Percentiles rank a stretch among this genome's conserved stretches.
Conservation (phyloP, 2,329 filamentous ascomycete genomes). For the Fusarium sambucinum region DNA sequence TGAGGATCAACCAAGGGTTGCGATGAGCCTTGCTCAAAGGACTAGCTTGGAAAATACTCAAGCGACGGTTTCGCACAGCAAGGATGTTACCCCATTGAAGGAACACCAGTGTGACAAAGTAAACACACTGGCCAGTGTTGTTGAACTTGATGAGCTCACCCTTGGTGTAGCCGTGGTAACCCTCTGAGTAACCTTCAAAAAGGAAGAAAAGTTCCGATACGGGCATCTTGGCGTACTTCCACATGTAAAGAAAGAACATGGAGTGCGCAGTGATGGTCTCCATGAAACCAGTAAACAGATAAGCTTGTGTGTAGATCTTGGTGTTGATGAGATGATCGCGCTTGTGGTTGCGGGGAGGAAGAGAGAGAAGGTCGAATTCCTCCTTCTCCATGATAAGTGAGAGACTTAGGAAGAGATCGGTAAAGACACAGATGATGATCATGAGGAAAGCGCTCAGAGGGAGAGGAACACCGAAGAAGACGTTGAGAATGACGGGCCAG, state of each 20-base stretch:
- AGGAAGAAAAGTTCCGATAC: slow-evolving; percentile 62
- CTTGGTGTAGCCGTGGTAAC: slow-evolving; percentile 62
- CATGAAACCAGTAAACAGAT: slow-evolving; percentile 65
- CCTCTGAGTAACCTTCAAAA: slow-evolving; percentile 61
- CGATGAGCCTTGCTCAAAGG: slow-evolving; percentile 60
- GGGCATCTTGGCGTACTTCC: slow-evolving; percentile 61
- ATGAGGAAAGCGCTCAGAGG: slow-evolving; percentile 66
- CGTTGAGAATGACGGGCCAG: slow-evolving; percentile 68
- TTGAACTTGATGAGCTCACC: slow-evolving; percentile 63
- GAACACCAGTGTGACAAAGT: slow-evolving; percentile 66
- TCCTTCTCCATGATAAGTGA: slow-evolving; percentile 68
- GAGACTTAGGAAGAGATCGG: slow-evolving; percentile 64
- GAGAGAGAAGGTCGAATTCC: slow-evolving; percentile 64
- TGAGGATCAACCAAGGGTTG: slow-evolving; percentile 63
- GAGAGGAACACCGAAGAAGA: slow-evolving; percentile 66
- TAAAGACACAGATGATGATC: slow-evolving; percentile 70
- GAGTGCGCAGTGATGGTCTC: slow-evolving; percentile 62
- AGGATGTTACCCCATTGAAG: slow-evolving; percentile 67
- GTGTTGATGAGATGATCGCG: slow-evolving; percentile 65
- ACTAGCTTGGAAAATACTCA: slow-evolving; percentile 65
- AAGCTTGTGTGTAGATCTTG: slow-evolving; percentile 64
- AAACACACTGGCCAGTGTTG: slow-evolving; percentile 63
- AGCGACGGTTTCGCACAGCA: slow-evolving; percentile 62
- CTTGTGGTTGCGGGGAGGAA: slow-evolving; percentile 63
- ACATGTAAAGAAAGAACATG: slow-evolving; percentile 69